Percentiles rank a stretch among this genome's conserved stretches.
These are phyloP conservation scores for Fusarium burgessii DNA, from an alignment of 2,329 filamentous ascomycete species.

Conservation along the genomic window DNA sequence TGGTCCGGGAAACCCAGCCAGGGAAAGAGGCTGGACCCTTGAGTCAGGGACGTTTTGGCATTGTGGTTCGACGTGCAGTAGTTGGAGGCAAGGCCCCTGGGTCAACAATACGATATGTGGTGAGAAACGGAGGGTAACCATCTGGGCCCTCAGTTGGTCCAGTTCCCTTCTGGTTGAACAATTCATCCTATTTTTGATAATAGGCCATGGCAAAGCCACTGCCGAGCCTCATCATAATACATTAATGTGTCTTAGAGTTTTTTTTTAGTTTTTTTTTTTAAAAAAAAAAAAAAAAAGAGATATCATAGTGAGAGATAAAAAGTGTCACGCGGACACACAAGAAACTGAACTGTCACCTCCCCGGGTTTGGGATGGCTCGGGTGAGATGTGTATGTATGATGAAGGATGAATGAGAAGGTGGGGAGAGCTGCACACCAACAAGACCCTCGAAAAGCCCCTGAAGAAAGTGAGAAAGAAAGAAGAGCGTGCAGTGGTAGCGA, in stretches of 20 bases:
- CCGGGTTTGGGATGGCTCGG: slow-evolving; percentile 30
- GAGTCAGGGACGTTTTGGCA: slow-evolving; percentile 39
- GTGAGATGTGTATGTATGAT: slow-evolving; percentile 12
- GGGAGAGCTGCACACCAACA: slow-evolving; percentile 25
- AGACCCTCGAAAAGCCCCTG: slow-evolving; percentile 32
- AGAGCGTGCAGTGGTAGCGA: slow-evolving; percentile 14
- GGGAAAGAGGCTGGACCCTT: slow-evolving; percentile 33
- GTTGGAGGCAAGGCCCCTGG: slow-evolving; percentile 30
- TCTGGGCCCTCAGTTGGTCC: slow-evolving; percentile 10
- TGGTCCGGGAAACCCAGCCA: slow-evolving; percentile 17
- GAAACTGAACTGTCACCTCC: slow-evolving; percentile 27
- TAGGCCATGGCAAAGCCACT: slow-evolving; percentile 4
- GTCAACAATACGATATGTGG: slow-evolving; percentile 19
- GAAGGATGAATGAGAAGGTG: slow-evolving; percentile 12
- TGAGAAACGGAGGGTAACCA: slow-evolving; percentile 40
- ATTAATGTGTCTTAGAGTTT: background rate
- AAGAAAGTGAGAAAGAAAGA: slow-evolving; percentile 6
- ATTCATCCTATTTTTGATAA: background rate
- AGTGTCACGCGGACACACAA: slow-evolving; percentile 40
- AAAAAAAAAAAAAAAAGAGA: background rate
- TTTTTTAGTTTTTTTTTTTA: background rate
- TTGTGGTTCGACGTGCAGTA: slow-evolving; percentile 34
- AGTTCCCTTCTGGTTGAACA: background rate
- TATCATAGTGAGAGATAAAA: slow-evolving; percentile 13
- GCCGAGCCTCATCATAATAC: background rate